phyloP scores from a whole-genome alignment of 1,284 basidiomycete species.

The Earliella scabrosa region DNA sequence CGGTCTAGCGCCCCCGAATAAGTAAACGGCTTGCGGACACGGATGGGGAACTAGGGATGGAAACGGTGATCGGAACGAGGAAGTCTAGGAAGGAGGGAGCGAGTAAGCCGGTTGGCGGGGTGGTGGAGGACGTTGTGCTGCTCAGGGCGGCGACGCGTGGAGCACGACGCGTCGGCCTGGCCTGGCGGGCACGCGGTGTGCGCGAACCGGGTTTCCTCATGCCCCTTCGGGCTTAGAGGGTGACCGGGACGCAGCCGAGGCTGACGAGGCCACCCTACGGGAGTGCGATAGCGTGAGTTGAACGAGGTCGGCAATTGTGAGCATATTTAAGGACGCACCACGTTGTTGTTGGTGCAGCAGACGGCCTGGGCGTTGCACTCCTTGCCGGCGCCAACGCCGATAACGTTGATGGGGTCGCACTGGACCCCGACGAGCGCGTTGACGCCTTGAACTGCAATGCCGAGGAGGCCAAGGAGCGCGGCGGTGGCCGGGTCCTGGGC shows the following conservation, averaged over 20 bases:
- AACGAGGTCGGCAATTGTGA: background rate
- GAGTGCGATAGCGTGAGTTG: too few species aligned
- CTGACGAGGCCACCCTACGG: conserved; percentile 12
- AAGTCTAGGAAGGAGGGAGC: too few species aligned
- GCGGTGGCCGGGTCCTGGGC: conserved; percentile 6
- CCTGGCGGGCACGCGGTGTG: too few species aligned
- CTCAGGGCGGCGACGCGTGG: too few species aligned
- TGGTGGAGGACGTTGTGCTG: too few species aligned
- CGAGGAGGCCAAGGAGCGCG: conserved; percentile 23
- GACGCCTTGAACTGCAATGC: conserved; percentile 21
- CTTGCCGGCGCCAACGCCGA: conserved; percentile 26
- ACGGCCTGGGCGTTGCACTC: conserved; percentile 39
- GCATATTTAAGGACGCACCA: background rate
- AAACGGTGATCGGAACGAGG: too few species aligned
- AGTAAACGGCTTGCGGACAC: too few species aligned
- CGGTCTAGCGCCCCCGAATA: too few species aligned
- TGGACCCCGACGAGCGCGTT: conserved; percentile 19
- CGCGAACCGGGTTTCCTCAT: too few species aligned
- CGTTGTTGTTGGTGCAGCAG: conserved; percentile 41
- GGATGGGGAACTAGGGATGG: too few species aligned
- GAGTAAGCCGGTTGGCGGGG: too few species aligned
- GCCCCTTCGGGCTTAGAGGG: conserved; percentile 3
- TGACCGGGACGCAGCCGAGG: conserved; percentile 11
- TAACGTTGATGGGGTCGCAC: conserved; percentile 28
- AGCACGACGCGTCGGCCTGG: too few species aligned